Base-by-base conservation (phyloP, 1,284 basidiomycete species). In the Cerioporus squamosus region DNA sequence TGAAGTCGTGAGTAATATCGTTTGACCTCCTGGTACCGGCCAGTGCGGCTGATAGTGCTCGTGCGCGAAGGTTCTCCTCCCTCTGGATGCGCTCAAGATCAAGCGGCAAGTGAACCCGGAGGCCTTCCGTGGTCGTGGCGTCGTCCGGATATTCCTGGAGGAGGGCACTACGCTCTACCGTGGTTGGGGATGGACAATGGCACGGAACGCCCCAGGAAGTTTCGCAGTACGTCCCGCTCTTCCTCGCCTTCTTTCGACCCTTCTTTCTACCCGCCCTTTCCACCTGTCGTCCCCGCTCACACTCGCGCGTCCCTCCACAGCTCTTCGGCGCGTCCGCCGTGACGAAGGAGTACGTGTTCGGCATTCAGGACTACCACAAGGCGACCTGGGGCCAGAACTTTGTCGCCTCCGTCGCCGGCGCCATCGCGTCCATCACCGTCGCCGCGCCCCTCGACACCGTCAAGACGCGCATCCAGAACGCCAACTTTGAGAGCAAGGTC, bases 131-230 rank as follows among this genome's bases (percentile, higher is more conserved):
- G 94, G 94, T 44, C 91, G 97, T 38, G 95, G 96, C 39, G 84
- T 97, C 68, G 65, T 97, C 57, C 89, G 91, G 55, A 95, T 99
- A 66, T 86, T 99, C 73, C 78, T 89, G 66, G 96, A 99, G 67
- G 97, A 99, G 73, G 95, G 96, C 58, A 89, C 85, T 12, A 85
- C 90, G 2, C 85, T 99, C 39, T 99, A 99, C 79, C 88, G 95
- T 65, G 97, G 97, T 40, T 98, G 95, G 93, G 97, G 96, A 55
- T 98, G 97, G 97, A 99, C 97, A 38, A 93, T 98, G 81, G 96
- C 95, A 1, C 87, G 97, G 57, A 99, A 99, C 72, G 97, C 97
- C 2, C 97, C 97, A 2, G 97, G 97, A 17, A 90, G 86, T 55
- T 99, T 99, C 68, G 95, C 97, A 54, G 94, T 95, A 70, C 62